phyloP scores from a whole-genome alignment of 345 rosid species.

The Murraya paniculata region DNA sequence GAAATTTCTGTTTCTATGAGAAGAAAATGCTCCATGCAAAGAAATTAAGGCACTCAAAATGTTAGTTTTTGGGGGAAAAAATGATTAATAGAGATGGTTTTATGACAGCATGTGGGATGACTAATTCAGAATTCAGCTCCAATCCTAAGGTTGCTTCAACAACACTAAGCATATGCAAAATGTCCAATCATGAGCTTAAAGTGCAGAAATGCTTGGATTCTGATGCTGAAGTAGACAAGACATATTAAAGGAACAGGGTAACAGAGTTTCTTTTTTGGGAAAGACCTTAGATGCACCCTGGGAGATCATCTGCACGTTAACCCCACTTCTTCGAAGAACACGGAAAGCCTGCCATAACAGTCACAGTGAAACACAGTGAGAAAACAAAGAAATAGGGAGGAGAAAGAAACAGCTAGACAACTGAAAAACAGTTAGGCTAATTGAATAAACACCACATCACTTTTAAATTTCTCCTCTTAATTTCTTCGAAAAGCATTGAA shows the following conservation, averaged over 20 bases:
- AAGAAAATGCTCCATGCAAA: not conserved
- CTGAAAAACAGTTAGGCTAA: not conserved
- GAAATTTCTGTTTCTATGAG: not conserved
- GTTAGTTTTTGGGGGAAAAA: not conserved
- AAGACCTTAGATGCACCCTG: slow-evolving; percentile 99
- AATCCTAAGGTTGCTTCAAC: not conserved
- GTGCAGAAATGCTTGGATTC: not conserved
- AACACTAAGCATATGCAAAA: not conserved
- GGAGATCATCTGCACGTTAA: slow-evolving; percentile 99
- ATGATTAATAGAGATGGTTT: not conserved
- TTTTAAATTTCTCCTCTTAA: not conserved
- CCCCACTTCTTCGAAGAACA: slow-evolving; percentile 79
- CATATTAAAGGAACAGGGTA: not conserved
- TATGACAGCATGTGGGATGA: not conserved
- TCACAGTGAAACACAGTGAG: not conserved
- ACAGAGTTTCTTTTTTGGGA: not conserved
- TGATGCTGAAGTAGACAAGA: not conserved
- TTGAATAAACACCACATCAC: not conserved
- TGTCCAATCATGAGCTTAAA: slow-evolving; percentile 3
- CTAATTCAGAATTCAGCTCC: not conserved
- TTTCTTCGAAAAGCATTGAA: not conserved
- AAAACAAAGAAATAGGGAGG: not conserved
- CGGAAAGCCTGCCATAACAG: slow-evolving; percentile 58
- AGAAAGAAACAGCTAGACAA: not conserved
- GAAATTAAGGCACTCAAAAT: not conserved